Base-by-base conservation (phyloP, 768 basidiomycete genomes). In the Exsudoporus frostii region DNA sequence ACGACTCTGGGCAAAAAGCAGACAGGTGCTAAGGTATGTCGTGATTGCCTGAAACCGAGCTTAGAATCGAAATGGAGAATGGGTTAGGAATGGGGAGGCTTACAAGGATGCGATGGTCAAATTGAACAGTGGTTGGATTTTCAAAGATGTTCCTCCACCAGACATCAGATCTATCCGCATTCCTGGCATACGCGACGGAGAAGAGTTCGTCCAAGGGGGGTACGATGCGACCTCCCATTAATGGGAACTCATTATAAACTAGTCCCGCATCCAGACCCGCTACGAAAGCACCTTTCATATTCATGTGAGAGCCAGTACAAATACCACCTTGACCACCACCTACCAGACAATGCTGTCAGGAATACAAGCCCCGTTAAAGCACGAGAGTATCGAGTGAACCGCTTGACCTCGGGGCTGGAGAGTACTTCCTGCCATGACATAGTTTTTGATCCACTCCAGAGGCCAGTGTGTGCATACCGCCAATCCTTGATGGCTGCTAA, bases 81-180 rank as follows among this genome's bases (percentile, higher is more conserved):
- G 20, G 4, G n/a, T n/a, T 7, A 10, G 20, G 15, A 33, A 48
- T 10, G 40, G 41, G 41, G 14, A 43, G 36, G 77, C 90, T 71
- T 63, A 90, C 95, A 46, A 99, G 81, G 45, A 95, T 74, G 20
- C 97, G 87, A 71, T 99, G 97, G 65, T 99, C 84, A 63, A 98
- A 98, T 67, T 99, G 97, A 8, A 95, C 95, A 0, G 96, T 97
- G 9, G 90, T 94, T 8, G 97, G 97, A 65, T 99, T 99, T 73
- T 99, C 97, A 57, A 97, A 84, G 46, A 98, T 75, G 69, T 98
- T 98, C 54, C 97, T 78, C 92, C 93, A 96, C 88, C 89, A 95
- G n/a, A 82, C 65, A 64, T 97, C 93, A 1, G 82, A 83, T 56
- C 80, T 75, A 66, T 90, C 87, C 0, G 73, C 61, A 29, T 69